Conservation (phyloP, 2,329 filamentous ascomycete species). For the Phialophora verrucosa region DNA sequence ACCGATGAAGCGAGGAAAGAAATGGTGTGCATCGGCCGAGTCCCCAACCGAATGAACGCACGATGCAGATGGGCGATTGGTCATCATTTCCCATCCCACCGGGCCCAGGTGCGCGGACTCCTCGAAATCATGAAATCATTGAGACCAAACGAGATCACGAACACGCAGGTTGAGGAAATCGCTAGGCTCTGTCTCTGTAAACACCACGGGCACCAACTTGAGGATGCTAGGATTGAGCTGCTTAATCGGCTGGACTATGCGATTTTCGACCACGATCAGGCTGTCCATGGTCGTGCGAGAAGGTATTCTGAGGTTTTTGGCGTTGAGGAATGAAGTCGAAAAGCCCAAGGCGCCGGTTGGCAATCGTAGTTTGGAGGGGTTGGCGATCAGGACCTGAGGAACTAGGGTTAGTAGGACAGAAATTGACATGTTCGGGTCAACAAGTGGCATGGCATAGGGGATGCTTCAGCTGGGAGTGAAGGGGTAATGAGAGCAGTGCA, state of each 20-base stretch:
- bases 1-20: neutral
- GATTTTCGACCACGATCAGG: neutral
- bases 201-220: neutral
- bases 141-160: neutral
- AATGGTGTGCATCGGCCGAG: neutral
- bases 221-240: neutral
- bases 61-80: neutral
- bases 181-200: conserved; percentile 2
- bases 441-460: too few relatives aligned
- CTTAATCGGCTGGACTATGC: neutral
- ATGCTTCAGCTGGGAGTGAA: neutral
- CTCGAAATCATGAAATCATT: neutral
- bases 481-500: neutral
- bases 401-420: neutral
- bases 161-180: neutral
- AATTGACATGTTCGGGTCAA: neutral
- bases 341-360: neutral
- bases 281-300: neutral
- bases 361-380: too few relatives aligned
- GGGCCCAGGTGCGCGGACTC: neutral
- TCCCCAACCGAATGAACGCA: neutral
- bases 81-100: neutral
- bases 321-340: neutral
- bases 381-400: neutral
- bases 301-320: neutral